Conservation (phyloP, 345 rosid species). For the Dipteronia dyeriana region DNA sequence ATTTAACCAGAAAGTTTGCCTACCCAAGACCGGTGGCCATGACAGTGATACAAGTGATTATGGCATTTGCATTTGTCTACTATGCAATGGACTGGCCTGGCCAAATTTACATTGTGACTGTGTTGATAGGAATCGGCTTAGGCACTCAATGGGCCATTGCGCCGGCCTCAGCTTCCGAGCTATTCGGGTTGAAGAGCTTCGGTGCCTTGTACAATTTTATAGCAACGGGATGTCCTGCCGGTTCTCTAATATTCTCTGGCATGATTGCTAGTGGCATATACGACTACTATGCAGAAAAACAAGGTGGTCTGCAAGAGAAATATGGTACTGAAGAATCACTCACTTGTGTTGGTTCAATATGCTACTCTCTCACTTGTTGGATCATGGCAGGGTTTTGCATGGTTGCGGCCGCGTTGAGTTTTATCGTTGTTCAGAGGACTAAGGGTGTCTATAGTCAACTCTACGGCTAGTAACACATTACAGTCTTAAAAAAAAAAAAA, state of each 20-base stretch:
- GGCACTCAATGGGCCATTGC: conserved; percentile 70
- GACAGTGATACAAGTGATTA: conserved; percentile 58
- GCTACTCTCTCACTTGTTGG: conserved; percentile 62
- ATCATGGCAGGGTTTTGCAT: conserved; percentile 64
- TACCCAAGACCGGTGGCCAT: conserved; percentile 68
- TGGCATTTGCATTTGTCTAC: conserved; percentile 65
- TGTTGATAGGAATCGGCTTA: conserved; percentile 59
- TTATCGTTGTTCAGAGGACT: conserved; percentile 67
- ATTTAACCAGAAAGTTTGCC: conserved; percentile 45
- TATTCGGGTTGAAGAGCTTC: conserved; percentile 70
- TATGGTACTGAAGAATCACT: conserved; percentile 35
- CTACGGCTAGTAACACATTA: conserved; percentile 24
- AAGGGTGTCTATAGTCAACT: conserved; percentile 62
- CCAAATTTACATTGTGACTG: conserved; percentile 60
- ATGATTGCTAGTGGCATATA: conserved; percentile 74
- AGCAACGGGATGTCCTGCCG: conserved; percentile 52
- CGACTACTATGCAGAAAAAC: conserved; percentile 68
- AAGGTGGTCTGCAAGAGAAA: conserved; percentile 33
- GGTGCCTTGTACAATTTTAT: conserved; percentile 78
- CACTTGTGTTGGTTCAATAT: conserved; percentile 56
- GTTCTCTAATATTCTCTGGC: conserved; percentile 75
- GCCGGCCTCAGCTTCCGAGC: conserved; percentile 67
- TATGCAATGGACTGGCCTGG: conserved; percentile 62
- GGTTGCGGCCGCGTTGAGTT: conserved; percentile 50
- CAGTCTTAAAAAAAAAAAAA: too few species aligned